Percentiles rank a stretch among this genome's conserved stretches.
Evolutionary conservation across 2,329 filamentous ascomycete genomes (phyloP).

Genomic region (Alternaria brassicicola): DNA sequence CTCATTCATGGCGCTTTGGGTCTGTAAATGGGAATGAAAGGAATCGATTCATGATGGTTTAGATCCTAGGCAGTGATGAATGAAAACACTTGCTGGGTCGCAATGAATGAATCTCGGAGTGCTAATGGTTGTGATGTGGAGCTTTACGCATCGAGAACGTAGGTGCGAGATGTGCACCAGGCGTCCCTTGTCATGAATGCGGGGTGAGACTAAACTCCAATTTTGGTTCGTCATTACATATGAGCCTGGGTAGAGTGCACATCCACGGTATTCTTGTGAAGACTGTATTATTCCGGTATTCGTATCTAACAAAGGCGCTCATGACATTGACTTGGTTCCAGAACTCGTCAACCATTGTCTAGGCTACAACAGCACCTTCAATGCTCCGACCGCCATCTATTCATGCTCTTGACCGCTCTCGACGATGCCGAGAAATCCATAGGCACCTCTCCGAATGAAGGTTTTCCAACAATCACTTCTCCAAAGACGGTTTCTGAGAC

Average conservation of each 20-base stretch:
- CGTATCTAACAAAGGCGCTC: not conserved
- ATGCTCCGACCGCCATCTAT: not conserved
- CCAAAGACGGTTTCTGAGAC: not conserved
- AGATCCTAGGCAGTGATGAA: constrained; percentile 47
- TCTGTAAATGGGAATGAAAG: constrained; percentile 37
- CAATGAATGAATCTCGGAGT: constrained; percentile 25
- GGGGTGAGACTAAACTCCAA: not conserved
- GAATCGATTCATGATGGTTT: constrained; percentile 41
- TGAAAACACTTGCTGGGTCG: constrained; percentile 43
- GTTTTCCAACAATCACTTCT: not conserved
- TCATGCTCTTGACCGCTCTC: not conserved
- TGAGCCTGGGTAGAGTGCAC: not conserved
- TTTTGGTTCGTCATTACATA: not conserved
- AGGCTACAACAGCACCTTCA: not conserved
- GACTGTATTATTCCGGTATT: not conserved
- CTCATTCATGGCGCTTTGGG: constrained; percentile 47
- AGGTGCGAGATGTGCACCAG: not conserved
- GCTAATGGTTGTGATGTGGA: constrained; percentile 9
- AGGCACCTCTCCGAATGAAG: not conserved
- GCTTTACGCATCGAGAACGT: not conserved
- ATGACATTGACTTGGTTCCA: not conserved
- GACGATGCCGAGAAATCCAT: not conserved
- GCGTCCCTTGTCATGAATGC: not conserved
- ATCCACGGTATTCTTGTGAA: not conserved
- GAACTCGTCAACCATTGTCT: not conserved